Evolutionary conservation across 2,329 filamentous ascomycete genomes (phyloP).

Genomic region (Trichoderma atrobrunneum): DNA sequence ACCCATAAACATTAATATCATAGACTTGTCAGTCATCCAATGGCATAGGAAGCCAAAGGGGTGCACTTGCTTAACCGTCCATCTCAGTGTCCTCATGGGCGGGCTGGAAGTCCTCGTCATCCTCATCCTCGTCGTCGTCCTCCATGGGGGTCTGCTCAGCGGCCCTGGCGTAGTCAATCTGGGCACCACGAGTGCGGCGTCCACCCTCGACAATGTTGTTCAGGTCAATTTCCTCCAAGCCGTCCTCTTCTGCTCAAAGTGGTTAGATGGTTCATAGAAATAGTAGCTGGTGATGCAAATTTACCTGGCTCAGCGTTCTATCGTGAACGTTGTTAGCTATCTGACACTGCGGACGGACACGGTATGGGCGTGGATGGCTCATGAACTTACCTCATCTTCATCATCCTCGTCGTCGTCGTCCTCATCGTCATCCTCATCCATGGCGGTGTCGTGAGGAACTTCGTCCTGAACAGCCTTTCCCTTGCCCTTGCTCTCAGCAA

Average conservation of each 20-base stretch:
- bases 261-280: constrained; percentile 6
- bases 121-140: constrained; percentile 79
- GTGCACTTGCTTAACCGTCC: constrained; percentile 37
- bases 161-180: constrained; percentile 91
- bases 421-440: constrained; percentile 74
- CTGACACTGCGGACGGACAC: not conserved
- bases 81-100: constrained; percentile 67
- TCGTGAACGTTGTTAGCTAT: constrained; percentile 25
- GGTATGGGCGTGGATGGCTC: no score
- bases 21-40: not conserved
- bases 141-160: constrained; percentile 71
- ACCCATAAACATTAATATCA: constrained; percentile 1
- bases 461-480: constrained; percentile 66
- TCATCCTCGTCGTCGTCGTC: constrained; percentile 64
- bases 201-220: constrained; percentile 80
- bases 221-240: constrained; percentile 86
- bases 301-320: constrained; percentile 33
- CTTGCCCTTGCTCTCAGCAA: constrained; percentile 73
- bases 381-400: constrained; percentile 27
- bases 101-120: constrained; percentile 67
- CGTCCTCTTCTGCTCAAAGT: constrained; percentile 58
- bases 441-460: constrained; percentile 57
- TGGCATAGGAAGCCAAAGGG: not conserved
- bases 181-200: constrained; percentile 84
- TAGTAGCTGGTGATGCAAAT: constrained; percentile 16